Conservation (phyloP, 208 protist species). For the Leishmania tarentolae region DNA sequence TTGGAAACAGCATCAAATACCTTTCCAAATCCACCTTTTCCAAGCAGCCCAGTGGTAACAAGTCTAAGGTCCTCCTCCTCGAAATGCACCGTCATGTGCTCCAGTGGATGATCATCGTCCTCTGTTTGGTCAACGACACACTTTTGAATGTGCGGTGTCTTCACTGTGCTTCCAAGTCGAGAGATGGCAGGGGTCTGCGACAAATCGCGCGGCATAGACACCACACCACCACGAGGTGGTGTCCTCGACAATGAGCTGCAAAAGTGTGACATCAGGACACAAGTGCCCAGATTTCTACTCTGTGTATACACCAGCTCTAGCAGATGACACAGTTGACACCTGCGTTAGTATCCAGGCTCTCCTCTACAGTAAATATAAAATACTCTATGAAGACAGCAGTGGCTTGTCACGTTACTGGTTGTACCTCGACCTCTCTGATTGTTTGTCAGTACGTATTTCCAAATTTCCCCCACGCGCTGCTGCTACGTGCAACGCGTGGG, state of each 20-base stretch:
- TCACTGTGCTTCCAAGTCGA: constrained; percentile 57
- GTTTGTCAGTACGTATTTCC: neutral
- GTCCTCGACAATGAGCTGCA: constrained; percentile 13
- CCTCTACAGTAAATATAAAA: neutral
- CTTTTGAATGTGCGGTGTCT: constrained; percentile 76
- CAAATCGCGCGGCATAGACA: constrained; percentile 74
- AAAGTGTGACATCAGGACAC: constrained; percentile 13
- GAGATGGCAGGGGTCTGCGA: constrained; percentile 75
- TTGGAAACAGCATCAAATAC: constrained; percentile 77
- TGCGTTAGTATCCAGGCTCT: neutral
- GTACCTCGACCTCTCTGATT: neutral
- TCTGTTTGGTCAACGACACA: constrained; percentile 51
- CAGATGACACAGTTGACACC: neutral
- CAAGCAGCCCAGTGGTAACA: constrained; percentile 67
- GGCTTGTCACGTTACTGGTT: neutral
- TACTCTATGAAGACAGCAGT: constrained; percentile 1
- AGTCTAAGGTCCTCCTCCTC: constrained; percentile 70
- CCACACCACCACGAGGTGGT: constrained; percentile 25
- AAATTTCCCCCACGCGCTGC: neutral
- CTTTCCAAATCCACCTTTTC: constrained; percentile 87
- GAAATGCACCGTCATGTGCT: constrained; percentile 77
- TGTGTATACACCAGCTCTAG: constrained; percentile 3
- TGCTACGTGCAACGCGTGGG: neutral
- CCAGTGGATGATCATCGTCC: constrained; percentile 59
- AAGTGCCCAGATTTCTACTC: neutral